Conservation (phyloP, 108 stramenopile genomes). For the Chaetoceros muelleri region DNA sequence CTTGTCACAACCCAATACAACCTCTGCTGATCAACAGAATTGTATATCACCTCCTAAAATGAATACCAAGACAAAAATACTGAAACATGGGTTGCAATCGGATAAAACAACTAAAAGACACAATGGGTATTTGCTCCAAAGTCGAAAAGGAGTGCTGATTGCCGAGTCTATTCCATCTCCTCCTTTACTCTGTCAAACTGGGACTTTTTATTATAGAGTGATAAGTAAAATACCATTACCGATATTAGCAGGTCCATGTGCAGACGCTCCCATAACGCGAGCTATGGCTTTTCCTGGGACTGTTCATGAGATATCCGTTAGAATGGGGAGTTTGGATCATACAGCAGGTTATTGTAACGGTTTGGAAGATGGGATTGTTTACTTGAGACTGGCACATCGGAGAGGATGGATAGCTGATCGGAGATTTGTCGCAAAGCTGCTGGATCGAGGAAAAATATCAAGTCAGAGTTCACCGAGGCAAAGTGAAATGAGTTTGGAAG, state of each 20-base stretch:
- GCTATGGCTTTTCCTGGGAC: conserved; percentile 57
- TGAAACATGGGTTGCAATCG: neutral
- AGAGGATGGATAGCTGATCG: conserved; percentile 70
- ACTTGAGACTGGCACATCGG: conserved; percentile 43
- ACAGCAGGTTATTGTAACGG: conserved; percentile 4
- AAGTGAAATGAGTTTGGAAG: conserved; percentile 14
- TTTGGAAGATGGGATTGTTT: conserved; percentile 14
- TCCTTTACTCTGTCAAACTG: conserved; percentile 31
- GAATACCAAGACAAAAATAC: conserved; percentile 5
- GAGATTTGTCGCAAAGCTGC: conserved; percentile 4
- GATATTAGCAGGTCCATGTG: conserved; percentile 55
- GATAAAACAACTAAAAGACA: conserved; percentile 8
- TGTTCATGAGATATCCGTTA: conserved; percentile 53
- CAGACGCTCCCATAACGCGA: conserved; percentile 48
- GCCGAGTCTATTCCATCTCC: conserved; percentile 22
- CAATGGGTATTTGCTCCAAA: conserved; percentile 23
- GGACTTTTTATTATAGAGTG: conserved; percentile 50
- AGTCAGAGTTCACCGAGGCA: too few species aligned
- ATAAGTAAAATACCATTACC: conserved; percentile 53
- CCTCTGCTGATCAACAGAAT: too few species aligned
- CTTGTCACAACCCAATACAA: conserved; percentile 13
- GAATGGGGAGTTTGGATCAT: conserved; percentile 13
- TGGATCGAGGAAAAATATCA: too few species aligned
- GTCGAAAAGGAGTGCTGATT: conserved; percentile 15
- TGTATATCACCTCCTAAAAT: neutral